Percentiles rank a stretch among this genome's conserved stretches.
These are phyloP conservation scores for Phylloporus arenicola DNA, from an alignment of 768 basidiomycete genomes.

Conservation along the genomic window DNA sequence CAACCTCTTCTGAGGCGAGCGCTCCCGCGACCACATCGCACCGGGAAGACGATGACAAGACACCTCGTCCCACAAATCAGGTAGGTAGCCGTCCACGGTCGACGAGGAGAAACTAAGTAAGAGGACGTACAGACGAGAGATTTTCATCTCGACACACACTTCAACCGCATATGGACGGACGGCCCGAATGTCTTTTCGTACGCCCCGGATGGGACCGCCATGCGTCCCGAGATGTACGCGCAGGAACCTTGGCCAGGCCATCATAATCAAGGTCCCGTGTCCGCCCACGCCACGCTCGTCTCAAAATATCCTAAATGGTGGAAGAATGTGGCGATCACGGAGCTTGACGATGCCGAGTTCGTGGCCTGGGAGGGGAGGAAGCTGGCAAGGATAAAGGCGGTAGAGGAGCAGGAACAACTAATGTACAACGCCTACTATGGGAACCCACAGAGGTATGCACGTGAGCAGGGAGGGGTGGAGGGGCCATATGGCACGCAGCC, in stretches of 20 bases:
- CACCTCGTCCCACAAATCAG: neutral
- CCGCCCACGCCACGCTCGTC: too few species aligned
- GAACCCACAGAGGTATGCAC: neutral
- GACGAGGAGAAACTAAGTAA: too few species aligned
- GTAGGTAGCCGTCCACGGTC: too few species aligned
- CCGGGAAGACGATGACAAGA: neutral
- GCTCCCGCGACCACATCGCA: neutral
- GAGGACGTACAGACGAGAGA: constrained; percentile 17
- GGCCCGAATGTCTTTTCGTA: constrained; percentile 15
- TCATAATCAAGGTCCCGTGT: too few species aligned
- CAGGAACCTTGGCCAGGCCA: too few species aligned
- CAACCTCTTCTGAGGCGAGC: neutral
- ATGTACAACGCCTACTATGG: neutral
- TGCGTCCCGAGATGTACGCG: neutral
- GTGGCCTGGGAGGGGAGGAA: neutral
- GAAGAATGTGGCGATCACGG: constrained; percentile 18
- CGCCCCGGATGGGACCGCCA: constrained; percentile 4
- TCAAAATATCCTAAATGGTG: constrained; percentile 7
- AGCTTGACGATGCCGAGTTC: constrained; percentile 15
- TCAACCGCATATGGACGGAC: constrained; percentile 32
- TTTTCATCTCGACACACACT: constrained; percentile 47
- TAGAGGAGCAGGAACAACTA: neutral
- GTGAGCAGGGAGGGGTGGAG: neutral
- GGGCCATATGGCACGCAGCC: neutral
- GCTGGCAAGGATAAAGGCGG: neutral